phyloP scores from a whole-genome alignment of 208 protist genomes.

The Angomonas ambiguus region DNA sequence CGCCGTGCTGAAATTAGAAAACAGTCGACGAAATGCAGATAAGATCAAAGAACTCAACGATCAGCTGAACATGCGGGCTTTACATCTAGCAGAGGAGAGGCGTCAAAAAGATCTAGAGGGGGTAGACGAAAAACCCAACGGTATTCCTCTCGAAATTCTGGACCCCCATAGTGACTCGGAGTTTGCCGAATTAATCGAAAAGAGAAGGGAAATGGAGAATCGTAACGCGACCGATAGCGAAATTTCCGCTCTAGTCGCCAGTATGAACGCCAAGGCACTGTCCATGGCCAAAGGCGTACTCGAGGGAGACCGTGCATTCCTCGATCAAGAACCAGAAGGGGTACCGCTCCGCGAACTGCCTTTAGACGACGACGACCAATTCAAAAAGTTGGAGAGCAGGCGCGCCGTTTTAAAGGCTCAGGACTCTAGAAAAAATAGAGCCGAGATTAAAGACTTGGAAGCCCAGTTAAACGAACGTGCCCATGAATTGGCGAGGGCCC shows the following conservation, averaged over 20 bases:
- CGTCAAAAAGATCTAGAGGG: slow-evolving; percentile 29
- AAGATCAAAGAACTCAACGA: slow-evolving; percentile 53
- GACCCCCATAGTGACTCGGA: slow-evolving; percentile 36
- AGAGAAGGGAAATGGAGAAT: slow-evolving; percentile 35
- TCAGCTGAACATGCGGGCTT: slow-evolving; percentile 51
- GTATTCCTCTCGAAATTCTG: slow-evolving; percentile 40
- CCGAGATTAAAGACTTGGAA: slow-evolving; percentile 48
- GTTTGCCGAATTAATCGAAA: slow-evolving; percentile 43
- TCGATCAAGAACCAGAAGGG: slow-evolving; percentile 46
- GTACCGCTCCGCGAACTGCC: slow-evolving; percentile 50
- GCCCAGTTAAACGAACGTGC: slow-evolving; percentile 46
- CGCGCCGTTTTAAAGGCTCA: slow-evolving; percentile 55
- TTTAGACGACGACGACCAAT: slow-evolving; percentile 47
- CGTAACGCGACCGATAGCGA: slow-evolving; percentile 14
- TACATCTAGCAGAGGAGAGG: slow-evolving; percentile 38
- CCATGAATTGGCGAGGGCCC: slow-evolving; percentile 36
- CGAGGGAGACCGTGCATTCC: slow-evolving; percentile 26
- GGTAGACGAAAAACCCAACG: slow-evolving; percentile 37
- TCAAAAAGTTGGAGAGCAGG: slow-evolving; percentile 52
- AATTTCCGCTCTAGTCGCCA: slow-evolving; percentile 21
- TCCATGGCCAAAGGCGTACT: slow-evolving; percentile 36
- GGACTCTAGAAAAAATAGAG: slow-evolving; percentile 43
- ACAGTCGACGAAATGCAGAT: slow-evolving; percentile 31
- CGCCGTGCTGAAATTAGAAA: slow-evolving; percentile 37
- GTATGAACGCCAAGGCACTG: slow-evolving; percentile 35